Evolutionary conservation across 179 eudicot genomes (phyloP).

Genomic region (Gypsophila paniculata): DNA sequence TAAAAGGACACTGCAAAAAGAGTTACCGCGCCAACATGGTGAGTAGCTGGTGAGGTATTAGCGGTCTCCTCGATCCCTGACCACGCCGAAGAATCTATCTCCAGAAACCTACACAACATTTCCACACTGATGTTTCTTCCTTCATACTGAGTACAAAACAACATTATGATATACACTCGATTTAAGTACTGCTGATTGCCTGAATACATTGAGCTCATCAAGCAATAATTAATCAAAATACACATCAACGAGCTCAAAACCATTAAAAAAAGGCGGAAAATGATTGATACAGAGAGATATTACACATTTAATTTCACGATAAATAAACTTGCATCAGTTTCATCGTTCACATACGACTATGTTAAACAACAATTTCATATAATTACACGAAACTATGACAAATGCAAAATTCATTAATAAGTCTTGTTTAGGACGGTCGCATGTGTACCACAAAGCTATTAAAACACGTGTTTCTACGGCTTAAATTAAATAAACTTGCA

Average conservation of each 20-base stretch:
- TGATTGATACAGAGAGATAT: background rate
- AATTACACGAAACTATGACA: background rate
- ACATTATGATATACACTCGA: background rate
- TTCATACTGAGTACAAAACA: constrained; percentile 7
- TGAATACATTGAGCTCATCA: background rate
- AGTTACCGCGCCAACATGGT: constrained; percentile 77
- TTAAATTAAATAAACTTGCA: too few relatives aligned
- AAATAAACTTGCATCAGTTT: too few relatives aligned
- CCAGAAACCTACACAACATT: constrained; percentile 51
- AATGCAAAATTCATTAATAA: too few relatives aligned
- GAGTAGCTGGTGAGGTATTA: constrained; percentile 41
- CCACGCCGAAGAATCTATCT: constrained; percentile 70
- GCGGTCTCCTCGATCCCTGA: constrained; percentile 79
- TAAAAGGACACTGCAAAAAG: background rate
- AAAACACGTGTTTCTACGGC: too few relatives aligned
- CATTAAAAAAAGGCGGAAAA: background rate
- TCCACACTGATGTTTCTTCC: constrained; percentile 13
- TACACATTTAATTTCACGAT: too few relatives aligned
- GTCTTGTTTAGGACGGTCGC: too few relatives aligned
- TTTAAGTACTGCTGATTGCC: background rate
- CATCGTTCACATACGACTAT: too few relatives aligned
- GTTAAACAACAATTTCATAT: too few relatives aligned
- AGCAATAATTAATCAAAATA: background rate
- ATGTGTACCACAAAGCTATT: too few relatives aligned
- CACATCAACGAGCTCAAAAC: background rate